Base-by-base conservation (phyloP, 495 filamentous ascomycete genomes). In the Lophium mytilinum region DNA sequence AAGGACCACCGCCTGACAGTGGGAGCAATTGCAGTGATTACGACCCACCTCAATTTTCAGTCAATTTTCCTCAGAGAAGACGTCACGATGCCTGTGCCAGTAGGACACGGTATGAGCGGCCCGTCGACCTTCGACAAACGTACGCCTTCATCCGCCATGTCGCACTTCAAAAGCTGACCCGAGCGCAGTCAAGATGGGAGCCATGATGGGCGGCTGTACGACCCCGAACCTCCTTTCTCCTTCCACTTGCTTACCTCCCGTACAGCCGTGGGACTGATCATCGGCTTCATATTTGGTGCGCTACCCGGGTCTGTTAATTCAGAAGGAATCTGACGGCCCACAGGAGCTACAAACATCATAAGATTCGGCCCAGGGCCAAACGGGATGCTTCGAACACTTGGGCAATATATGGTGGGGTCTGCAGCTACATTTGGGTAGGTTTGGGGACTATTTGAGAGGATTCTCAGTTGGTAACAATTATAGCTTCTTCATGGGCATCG, bases 401-500 rank as follows among this genome's bases (percentile, higher is more conserved):
- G 92, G 52, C 92, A 96, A 73, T 96, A 95, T 70, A 98, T 98
- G 93, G 68, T 90, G 34, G 92, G 89, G n/a, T 96, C 93, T 24
- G 90, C 90, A 43, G 90, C 90, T 19, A 96, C 90, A 37, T 98
- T 98, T 69, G 93, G 93, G 93, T 97, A 80, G 50, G 82, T 55
- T 61, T 45, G 9, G 9, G 9, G 17, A 37, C 53, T 37, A 42
- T 52, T 18, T 51, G 42, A 21, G 18, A 12, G 43, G 19, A 37
- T 18, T 18, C 18, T 15, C 55, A 51, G 36, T 56, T 46, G 54
- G 59, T 69, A 18, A 68, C 45, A 30, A 30, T 17, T n/a, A 30
- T 52, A 98, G 93, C 18, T 95, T 96, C 72, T 98, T 98, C 80
- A 98, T 98, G 93, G 91, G 87, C 37, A 96, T 98, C 66, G 93